Evolutionary conservation across 2,329 filamentous ascomycete species (phyloP).

Genomic region (Aspergillus latus): DNA sequence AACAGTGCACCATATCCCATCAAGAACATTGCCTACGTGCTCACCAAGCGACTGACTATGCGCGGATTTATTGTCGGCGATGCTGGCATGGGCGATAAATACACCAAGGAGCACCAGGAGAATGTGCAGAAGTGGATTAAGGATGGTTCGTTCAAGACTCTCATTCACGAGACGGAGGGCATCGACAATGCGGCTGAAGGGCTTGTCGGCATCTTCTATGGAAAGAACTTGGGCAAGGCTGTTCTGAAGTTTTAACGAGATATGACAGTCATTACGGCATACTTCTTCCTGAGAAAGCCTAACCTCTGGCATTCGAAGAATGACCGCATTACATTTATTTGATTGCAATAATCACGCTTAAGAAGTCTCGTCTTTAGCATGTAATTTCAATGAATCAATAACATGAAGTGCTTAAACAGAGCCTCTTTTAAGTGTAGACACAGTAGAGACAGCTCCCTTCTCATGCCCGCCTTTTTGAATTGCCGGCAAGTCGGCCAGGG

Average conservation of each 20-base stretch:
- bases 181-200: constrained; percentile 76
- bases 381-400: too few relatives aligned
- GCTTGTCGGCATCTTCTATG: constrained; percentile 70
- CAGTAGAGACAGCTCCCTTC: neutral
- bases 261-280: neutral
- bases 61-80: constrained; percentile 74
- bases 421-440: neutral
- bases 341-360: too few relatives aligned
- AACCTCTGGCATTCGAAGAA: constrained; percentile 5
- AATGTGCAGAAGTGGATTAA: constrained; percentile 73
- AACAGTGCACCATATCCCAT: constrained; percentile 68
- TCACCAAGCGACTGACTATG: constrained; percentile 66
- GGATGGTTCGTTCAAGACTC: constrained; percentile 72
- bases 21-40: constrained; percentile 63
- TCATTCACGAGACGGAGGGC: constrained; percentile 67
- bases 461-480: constrained; percentile 2
- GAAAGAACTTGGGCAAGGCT: constrained; percentile 85
- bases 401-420: too few relatives aligned
- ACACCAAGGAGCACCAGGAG: constrained; percentile 70
- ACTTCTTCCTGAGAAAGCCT: neutral
- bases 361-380: too few relatives aligned
- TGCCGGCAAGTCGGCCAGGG: constrained; percentile 36
- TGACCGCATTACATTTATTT: neutral
- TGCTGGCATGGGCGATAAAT: constrained; percentile 64
- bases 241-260: constrained; percentile 64